Base-by-base conservation (phyloP, 192 early-diverging fungal genomes). In the Chytriomyces confervae region DNA sequence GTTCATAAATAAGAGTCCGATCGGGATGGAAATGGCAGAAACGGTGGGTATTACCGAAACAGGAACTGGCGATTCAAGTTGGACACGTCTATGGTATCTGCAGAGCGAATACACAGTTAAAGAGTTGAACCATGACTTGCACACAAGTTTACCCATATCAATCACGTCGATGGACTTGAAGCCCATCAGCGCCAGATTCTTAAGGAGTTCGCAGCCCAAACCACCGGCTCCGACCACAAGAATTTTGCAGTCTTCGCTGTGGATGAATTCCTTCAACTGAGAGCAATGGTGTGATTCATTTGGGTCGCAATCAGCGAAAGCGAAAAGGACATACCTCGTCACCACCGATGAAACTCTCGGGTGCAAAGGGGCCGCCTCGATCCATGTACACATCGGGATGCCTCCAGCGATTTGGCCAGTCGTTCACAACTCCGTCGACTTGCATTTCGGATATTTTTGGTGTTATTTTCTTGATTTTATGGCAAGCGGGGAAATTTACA, bases 21-120 rank as follows among this genome's bases (percentile, higher is more conserved):
- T 20, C 18, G 18, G n/a, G n/a, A 66, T 24, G 29, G 13, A 66
- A 61, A 18, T 23, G 57, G 23, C 18, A 61, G 57, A 60, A 60
- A 20, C 20, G n/a, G 27, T 66, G 6, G 51, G 47, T 8, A 46
- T 20, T 23, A 85, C 84, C 96, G 94, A 85, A 99, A 99, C 75
- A 99, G 85, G 69, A 99, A 99, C 86, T 99, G 98, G 36, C 98
- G 86, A 82, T 99, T 99, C 62, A 99, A 83, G 83, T 99, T 99
- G 27, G 96, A 97, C 24, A 98, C 86, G 76, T 99, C 98, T 64
- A 99, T 99, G 4, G 97, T 98, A 85, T 99, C 36, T 36, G 4
- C 36, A 36, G 36, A 2, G 36, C 36, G 4, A 36, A 36, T 36
- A 1, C 36, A 36, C 4, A 1, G 36, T 36, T 36, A 36, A 36